Evolutionary conservation across 345 rosid species (phyloP), one percentile per base, ranked within the genome.

Genomic region (Geranium brycei): DNA sequence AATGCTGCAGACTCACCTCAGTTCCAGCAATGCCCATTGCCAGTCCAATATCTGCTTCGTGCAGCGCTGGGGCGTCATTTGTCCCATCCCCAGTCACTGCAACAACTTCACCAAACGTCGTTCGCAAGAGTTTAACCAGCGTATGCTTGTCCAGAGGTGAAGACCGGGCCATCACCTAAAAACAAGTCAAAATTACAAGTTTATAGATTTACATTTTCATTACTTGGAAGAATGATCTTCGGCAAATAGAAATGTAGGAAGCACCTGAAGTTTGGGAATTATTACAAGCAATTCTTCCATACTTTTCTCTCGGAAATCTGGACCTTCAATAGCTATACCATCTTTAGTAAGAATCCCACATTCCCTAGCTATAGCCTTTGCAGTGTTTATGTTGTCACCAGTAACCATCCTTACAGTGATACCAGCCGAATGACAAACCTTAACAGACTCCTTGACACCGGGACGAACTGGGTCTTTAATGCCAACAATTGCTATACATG

Each of bases 1-100:
- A 66, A 60, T 65, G 41, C 14, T 17, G 30, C 17, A 30, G 30
- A 66, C 79, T 65, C 23, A 86, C 98, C 91, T 89, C 95, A 67
- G 98, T 91, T 77, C 98, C 98, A 3, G 98, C 95, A 60, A 89
- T 91, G 78, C 98, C 98, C 98, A 89, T 91, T 23, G 98, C 96
- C 64, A 89, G 79, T 73, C 98, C 98, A 60, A 91, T 91, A 66
- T 91, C 98, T 58, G 98, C 96, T 75, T 91, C 98, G 61, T 91
- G 96, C 58, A 91, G 89, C 35, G 98, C 95, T 51, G 98, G 98
- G 64, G 98, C 96, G 77, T 91, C 98, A 66, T 91, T 91, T 64
- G 98, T 89, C 66, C 98, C 98, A 71, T 91, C 98, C 66, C 96
- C 96, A 58, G 95, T 91, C 57, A 85, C 96, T 1, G 96, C 96